Percentiles rank a stretch among this genome's conserved stretches.
phyloP scores from a whole-genome alignment of 805 yeast genomes.

The Saturnispora mendoncae region DNA sequence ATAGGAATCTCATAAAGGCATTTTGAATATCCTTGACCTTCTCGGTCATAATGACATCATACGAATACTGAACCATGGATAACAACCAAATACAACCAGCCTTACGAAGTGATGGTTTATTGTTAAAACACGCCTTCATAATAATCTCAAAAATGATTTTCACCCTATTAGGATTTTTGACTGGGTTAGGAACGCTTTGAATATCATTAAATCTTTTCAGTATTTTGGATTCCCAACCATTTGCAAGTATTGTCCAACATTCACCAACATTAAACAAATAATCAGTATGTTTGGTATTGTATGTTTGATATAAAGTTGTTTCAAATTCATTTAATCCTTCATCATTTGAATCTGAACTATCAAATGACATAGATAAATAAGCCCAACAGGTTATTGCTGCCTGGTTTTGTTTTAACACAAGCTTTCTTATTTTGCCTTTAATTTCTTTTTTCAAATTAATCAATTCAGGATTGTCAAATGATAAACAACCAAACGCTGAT shows the following conservation, averaged over 20 bases:
- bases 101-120: slow-evolving; percentile 67
- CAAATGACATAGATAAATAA: slow-evolving; percentile 36
- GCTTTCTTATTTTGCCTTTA: slow-evolving; percentile 26
- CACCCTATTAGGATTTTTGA: slow-evolving; percentile 15
- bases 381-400: slow-evolving; percentile 49
- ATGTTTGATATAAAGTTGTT: slow-evolving; percentile 44
- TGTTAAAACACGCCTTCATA: slow-evolving; percentile 43
- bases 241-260: slow-evolving; percentile 59
- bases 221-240: slow-evolving; percentile 65
- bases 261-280: slow-evolving; percentile 75
- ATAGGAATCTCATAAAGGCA: slow-evolving; percentile 67
- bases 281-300: slow-evolving; percentile 65
- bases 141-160: slow-evolving; percentile 37
- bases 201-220: slow-evolving; percentile 49
- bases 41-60: slow-evolving; percentile 34
- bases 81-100: slow-evolving; percentile 83
- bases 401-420: slow-evolving; percentile 45
- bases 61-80: slow-evolving; percentile 69
- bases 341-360: slow-evolving; percentile 3
- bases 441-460: slow-evolving; percentile 21
- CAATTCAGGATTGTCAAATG: slow-evolving; percentile 15
- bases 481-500: slow-evolving; percentile 36
- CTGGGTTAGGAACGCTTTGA: slow-evolving; percentile 41
- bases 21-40: slow-evolving; percentile 57
- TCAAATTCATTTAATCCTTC: slow-evolving; percentile 28